phyloP scores from a whole-genome alignment of 1,284 basidiomycete genomes.

The Volvariella surrecta region DNA sequence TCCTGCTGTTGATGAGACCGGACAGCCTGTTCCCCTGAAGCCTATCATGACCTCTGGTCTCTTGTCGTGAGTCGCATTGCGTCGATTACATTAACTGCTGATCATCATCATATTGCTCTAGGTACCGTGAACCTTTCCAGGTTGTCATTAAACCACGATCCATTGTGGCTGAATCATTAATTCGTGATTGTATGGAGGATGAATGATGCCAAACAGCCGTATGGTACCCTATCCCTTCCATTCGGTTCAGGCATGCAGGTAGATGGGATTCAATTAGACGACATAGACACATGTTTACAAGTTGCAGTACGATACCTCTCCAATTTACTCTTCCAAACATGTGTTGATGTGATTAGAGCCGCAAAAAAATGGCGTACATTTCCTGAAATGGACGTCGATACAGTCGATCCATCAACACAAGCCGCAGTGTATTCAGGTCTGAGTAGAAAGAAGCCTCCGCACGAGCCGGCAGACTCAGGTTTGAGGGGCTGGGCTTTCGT shows the following conservation, averaged over 20 bases:
- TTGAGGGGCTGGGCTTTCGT: too few species aligned
- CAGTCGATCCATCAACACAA: too few species aligned
- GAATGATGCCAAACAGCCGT: not conserved
- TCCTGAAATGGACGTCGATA: not conserved
- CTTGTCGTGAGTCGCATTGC: slow-evolving; percentile 1
- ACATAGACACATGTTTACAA: not conserved
- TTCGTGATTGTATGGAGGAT: not conserved
- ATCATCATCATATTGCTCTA: not conserved
- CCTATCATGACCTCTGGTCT: not conserved
- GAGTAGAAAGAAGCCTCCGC: too few species aligned
- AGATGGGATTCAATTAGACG: not conserved
- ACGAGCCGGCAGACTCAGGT: too few species aligned
- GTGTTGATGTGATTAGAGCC: not conserved
- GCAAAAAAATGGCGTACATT: not conserved
- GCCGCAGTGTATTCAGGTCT: too few species aligned
- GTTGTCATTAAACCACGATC: slow-evolving; percentile 4
- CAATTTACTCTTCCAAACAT: not conserved
- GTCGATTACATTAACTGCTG: not conserved
- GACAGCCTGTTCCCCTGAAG: slow-evolving; percentile 3
- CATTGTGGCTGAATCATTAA: slow-evolving; percentile 1
- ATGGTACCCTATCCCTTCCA: not conserved
- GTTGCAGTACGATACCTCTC: not conserved
- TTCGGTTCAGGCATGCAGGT: not conserved
- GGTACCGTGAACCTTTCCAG: slow-evolving; percentile 1
- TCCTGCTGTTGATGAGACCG: slow-evolving; percentile 5